Percentiles rank a stretch among this genome's conserved stretches.
Conservation (phyloP, 192 early-diverging fungal species). For the Phlyctochytrium planicorne region DNA sequence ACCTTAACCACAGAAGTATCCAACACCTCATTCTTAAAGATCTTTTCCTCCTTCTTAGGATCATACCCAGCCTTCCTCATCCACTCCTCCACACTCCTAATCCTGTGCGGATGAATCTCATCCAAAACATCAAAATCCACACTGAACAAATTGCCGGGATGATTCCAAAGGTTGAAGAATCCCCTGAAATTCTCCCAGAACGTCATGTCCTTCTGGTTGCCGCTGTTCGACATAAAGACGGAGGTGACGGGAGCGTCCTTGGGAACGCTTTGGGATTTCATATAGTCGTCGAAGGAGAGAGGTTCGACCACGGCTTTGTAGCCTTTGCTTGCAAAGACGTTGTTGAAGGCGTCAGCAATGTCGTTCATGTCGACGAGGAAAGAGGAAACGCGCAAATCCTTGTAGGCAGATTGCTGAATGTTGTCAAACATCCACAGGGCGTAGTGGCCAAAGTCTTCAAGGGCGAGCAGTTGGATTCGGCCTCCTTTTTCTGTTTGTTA, state of each 20-base stretch:
- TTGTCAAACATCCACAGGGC: neutral
- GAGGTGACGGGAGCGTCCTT: neutral
- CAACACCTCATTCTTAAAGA: neutral
- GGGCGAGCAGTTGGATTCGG: neutral
- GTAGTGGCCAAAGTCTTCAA: neutral
- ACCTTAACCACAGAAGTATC: neutral
- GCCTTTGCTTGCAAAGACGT: neutral
- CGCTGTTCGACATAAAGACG: neutral
- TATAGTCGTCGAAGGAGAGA: neutral
- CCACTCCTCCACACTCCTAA: constrained; percentile 1
- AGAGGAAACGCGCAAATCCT: neutral
- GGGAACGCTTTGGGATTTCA: neutral
- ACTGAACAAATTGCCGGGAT: neutral
- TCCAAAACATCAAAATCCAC: neutral
- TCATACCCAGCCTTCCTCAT: neutral
- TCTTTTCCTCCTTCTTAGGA: neutral
- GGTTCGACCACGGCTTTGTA: neutral
- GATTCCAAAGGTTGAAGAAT: neutral
- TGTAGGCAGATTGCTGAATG: neutral
- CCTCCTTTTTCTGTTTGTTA: no score
- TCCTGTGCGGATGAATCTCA: neutral
- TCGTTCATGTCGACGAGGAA: neutral
- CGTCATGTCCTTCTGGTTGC: neutral
- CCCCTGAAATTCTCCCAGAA: neutral
- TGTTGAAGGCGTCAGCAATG: neutral